Percentiles rank a stretch among this genome's conserved stretches.
Evolutionary conservation across 2,329 filamentous ascomycete species (phyloP).

Genomic region (Amylocarpus encephaloides): DNA sequence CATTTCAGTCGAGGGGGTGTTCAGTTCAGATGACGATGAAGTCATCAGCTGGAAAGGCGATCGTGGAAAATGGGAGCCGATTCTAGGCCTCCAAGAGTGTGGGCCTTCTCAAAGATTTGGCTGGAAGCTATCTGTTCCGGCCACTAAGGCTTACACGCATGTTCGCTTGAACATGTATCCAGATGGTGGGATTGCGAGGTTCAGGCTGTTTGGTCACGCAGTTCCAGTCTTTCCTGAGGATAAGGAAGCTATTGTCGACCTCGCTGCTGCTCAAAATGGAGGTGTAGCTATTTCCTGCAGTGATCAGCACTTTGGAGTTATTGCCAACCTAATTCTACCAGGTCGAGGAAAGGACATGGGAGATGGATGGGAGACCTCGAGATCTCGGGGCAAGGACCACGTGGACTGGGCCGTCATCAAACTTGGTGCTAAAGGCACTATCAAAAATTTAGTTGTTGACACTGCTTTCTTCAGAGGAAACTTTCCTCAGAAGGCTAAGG

Average conservation of each 20-base stretch:
- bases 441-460: slow-evolving; percentile 66
- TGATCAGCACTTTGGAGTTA: slow-evolving; percentile 79
- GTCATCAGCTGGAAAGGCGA: slow-evolving; percentile 55
- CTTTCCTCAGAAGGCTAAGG: slow-evolving; percentile 69
- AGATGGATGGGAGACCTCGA: slow-evolving; percentile 80
- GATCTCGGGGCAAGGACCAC: slow-evolving; percentile 65
- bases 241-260: slow-evolving; percentile 60
- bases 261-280: slow-evolving; percentile 73
- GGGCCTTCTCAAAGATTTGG: slow-evolving; percentile 67
- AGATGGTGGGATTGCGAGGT: slow-evolving; percentile 76
- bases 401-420: slow-evolving; percentile 76
- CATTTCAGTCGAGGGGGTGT: slow-evolving; percentile 71
- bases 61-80: slow-evolving; percentile 62
- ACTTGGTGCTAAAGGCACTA: slow-evolving; percentile 58
- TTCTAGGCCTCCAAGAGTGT: slow-evolving; percentile 63
- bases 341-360: slow-evolving; percentile 79
- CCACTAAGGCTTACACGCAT: slow-evolving; percentile 67
- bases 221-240: slow-evolving; percentile 70
- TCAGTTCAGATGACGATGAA: slow-evolving; percentile 58
- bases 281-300: slow-evolving; percentile 69
- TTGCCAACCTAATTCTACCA: slow-evolving; percentile 72
- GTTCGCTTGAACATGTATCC: slow-evolving; percentile 80
- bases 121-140: slow-evolving; percentile 58
- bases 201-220: slow-evolving; percentile 69
- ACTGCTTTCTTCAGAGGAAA: slow-evolving; percentile 81